A percentile compares a stretch with the other conserved stretches of the same genome.
These are phyloP conservation scores for Paramecium sonneborni DNA, from an alignment of 73 alveolate genomes.

Conservation along the genomic window DNA sequence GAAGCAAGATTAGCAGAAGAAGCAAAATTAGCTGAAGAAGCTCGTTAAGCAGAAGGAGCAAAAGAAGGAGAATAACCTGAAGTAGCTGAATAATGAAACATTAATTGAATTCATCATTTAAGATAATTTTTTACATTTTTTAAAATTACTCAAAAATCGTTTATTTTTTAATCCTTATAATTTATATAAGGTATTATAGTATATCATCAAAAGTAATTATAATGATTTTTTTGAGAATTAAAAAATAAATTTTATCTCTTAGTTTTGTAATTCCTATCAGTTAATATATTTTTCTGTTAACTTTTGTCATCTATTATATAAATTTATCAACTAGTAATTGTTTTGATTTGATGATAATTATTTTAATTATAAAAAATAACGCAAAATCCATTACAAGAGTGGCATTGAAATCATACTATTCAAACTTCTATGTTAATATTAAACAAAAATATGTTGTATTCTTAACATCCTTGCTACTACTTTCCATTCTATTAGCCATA, in stretches of 20 bases:
- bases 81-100: background rate
- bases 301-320: too few species aligned
- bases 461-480: background rate
- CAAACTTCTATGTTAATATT: background rate
- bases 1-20: constrained; percentile 64
- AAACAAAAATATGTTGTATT: background rate
- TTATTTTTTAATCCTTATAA: too few species aligned
- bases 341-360: background rate
- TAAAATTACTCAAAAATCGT: too few species aligned
- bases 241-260: too few species aligned
- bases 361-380: background rate
- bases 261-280: too few species aligned
- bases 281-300: too few species aligned
- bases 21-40: constrained; percentile 39
- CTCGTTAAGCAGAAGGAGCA: constrained; percentile 32
- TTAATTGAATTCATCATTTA: background rate
- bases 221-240: too few species aligned
- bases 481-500: background rate
- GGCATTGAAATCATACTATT: background rate
- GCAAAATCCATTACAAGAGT: background rate
- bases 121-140: too few species aligned
- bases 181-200: too few species aligned
- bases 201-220: too few species aligned
- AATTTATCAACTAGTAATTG: background rate
- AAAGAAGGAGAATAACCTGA: constrained; percentile 18